Base-by-base conservation (phyloP, 2,329 filamentous ascomycete genomes). In the Tolypocladium album region DNA sequence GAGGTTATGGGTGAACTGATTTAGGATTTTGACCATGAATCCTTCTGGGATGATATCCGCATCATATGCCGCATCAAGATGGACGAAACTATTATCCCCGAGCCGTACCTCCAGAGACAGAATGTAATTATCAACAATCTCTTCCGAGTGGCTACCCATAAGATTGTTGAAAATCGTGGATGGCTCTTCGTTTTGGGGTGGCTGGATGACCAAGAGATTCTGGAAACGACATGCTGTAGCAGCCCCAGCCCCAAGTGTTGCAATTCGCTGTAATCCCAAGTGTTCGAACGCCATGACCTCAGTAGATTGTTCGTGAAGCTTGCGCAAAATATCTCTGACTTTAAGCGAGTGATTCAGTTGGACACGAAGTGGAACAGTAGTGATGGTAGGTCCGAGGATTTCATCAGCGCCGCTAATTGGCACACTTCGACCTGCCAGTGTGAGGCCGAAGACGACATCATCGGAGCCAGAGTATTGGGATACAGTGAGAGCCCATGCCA, bases 401-500 rank as follows among this genome's bases (percentile, higher is more conserved):
- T 36, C 24, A 11, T 70, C 65, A n/a, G 67, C 61, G 15, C 61
- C 66, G 1, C 55, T 27, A 0, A 71, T 58, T 1, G 66, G 58
- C 1, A 61, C 63, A 2, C 65, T 65, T 31, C 77, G 71, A 9
- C 78, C 77, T 3, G 75, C 75, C 1, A 78, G 64, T 0, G 75
- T 78, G 58, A 73, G 71, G 0, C 77, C 77, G 57, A 78, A 78
- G 6, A 75, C 67, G 13, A 78, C 69, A 58, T 78, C 76, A 1
- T 71, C 40, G 0, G 60, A 61, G 1, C 62, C 80, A 2, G 75
- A 66, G 63, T 85, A 85, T 8, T 72, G 71, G 22, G 75, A 70
- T 4, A 84, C 65, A 1, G 87, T 66, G 57, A 80, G 77, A 11
- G 78, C 76, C 66, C 81, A 76, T 0, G 83, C 82, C 38, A 79